A percentile compares a stretch with the other conserved stretches of the same genome.
These are phyloP conservation scores for Echinosophora koreensis DNA, from an alignment of 306 rosid species.

Conservation along the genomic window DNA sequence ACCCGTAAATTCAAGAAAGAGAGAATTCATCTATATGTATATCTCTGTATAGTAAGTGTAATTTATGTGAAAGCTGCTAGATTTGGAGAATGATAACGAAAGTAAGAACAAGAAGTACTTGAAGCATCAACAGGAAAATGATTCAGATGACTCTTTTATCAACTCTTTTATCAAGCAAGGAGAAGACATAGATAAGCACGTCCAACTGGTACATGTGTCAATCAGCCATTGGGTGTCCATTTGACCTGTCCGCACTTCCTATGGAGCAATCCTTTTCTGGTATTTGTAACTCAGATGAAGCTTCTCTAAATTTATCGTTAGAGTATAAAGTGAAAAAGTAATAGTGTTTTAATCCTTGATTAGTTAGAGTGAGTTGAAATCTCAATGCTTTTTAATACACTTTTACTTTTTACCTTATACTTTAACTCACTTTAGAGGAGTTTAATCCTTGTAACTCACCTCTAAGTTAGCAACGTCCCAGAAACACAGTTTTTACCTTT, in stretches of 20 bases:
- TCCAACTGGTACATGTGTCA: not conserved
- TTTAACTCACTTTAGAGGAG: no score
- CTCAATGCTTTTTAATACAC: no score
- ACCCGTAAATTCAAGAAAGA: slow-evolving; percentile 31
- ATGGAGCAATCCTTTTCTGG: not conserved
- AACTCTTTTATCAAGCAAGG: no score
- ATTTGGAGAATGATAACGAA: not conserved
- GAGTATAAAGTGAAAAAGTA: no score
- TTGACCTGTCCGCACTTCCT: no score
- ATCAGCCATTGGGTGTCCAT: no score
- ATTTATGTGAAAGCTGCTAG: not conserved
- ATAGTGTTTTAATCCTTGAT: no score
- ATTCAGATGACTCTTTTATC: no score
- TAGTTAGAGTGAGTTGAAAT: no score
- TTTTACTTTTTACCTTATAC: no score
- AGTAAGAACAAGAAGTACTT: not conserved
- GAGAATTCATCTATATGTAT: slow-evolving; percentile 31
- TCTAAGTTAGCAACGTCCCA: not conserved
- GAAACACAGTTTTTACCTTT: not conserved
- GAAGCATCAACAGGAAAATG: not conserved
- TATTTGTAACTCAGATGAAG: no score
- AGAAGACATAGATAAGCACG: not conserved
- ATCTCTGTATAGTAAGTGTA: slow-evolving; percentile 48
- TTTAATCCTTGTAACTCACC: not conserved
- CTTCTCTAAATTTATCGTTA: no score